Base-by-base conservation (phyloP, 2,329 filamentous ascomycete genomes). In the Colletotrichum cuscutae region DNA sequence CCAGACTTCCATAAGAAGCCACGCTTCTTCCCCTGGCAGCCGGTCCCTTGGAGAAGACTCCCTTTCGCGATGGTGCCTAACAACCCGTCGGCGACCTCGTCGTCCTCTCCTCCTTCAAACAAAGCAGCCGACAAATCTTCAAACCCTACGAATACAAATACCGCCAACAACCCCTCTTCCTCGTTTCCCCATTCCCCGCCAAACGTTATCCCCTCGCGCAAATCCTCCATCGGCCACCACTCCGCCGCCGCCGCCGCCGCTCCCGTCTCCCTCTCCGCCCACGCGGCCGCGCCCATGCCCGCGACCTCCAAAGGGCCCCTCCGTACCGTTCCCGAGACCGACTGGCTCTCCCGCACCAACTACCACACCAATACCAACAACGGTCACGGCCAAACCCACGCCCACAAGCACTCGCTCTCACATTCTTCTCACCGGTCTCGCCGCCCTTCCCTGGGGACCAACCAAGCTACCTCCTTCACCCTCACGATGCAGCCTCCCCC, bases 191-290 rank as follows among this genome's bases (percentile, higher is more conserved):
- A 81, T 73, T 81, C 79, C 53, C 81, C 82, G 11, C 91, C 92
- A 66, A 91, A 90, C 80, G 86, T 88, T 49, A 94, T 95, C 68
- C 93, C 94, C 24, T 91, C 92, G 3, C 89, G 93, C 75, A 94
- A 91, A 58, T 95, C 93, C 68, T 94, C 92, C 1, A 90, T 89
- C 69, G 63, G 59, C 73, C 72, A 67, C 30, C 35, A 68, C 30
- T 52, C 53, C 76, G 56, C 68, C 4, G 53, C 30, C 30, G 53
- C 30, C 30, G 30, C 78, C 63, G 81, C 81, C 76, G 78, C 79
- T 68, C 15, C 28, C 26, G 46, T 54, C 30, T 49, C 65, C 15
- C 42, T 64, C 24, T 28, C 65, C n/a, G 54, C 53, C 24, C 59
- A 63, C 61, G 30, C 64, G 49, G 52, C 66, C 59, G 22, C 70